Evolutionary conservation across 2,329 filamentous ascomycete genomes (phyloP), one percentile per base, ranked within the genome.

Genomic region (Trichoderma koningiopsis): DNA sequence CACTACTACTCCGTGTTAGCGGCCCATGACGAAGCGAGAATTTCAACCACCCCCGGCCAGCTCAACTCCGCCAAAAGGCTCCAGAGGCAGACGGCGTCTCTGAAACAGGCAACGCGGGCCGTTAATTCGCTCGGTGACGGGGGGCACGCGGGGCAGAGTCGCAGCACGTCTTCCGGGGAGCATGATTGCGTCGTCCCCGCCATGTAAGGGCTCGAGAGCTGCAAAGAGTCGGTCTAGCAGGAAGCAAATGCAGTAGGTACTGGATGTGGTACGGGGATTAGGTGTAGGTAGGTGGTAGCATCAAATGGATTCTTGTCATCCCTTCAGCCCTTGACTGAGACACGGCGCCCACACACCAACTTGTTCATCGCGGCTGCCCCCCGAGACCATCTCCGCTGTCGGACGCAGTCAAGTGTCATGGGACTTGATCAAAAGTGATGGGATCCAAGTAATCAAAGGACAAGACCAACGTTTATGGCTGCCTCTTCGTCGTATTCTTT

Each of bases 331-430:
- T n/a, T n/a, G 7, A n/a, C 53, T 59, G 40, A 67, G 63, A 67
- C 63, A 59, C 58, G 22, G 55, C 53, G 55, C 47, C 63, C 53
- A 67, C 63, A 67, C 53, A 67, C 53, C 53, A 56, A 59, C 8
- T 33, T 43, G 10, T 43, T 43, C 19, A 22, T 19, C 37, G 27
- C 63, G 63, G 53, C 29, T 58, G 2, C 40, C 40, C 6, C 37
- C 40, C 35, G 40, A 16, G 55, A 33, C 47, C 10, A 16, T 68
- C 65, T 68, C 65, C 65, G 65, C 65, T 68, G 65, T 68, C 65
- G 65, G 65, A 68, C 56, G 65, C 65, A 68, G 55, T 64, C 65
- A 29, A 61, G 65, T 33, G 63, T 67, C 63, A 67, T 67, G 63
- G 11, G 63, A 59, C 63, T 47, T n/a, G 10, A 5, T 29, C 29